Evolutionary conservation across 1,139 yeast genomes (phyloP), one percentile per base, ranked within the genome.

Genomic region (Maudiozyma humilis): DNA sequence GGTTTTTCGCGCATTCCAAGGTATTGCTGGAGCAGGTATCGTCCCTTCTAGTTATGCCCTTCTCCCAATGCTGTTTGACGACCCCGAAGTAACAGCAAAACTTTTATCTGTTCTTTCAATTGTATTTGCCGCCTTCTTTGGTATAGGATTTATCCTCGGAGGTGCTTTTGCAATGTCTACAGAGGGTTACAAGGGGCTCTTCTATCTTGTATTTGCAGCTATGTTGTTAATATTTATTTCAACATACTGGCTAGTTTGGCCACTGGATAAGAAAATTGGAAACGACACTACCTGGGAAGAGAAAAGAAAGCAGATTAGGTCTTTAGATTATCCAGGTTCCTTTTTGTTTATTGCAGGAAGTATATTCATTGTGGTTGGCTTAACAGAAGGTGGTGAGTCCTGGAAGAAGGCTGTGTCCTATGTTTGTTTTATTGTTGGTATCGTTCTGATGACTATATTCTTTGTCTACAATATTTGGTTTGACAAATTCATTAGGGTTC

Each of bases 131-230:
- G 19, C 34, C 13, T 37, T 37, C 27, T 37, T 30, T 37, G 40
- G 40, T 29, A 30, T 37, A 5, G 40, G 40, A 1, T 37, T 37
- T 15, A 37, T 37, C n/a, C 19, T 37, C 3, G 40, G 40, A 13
- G 40, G 40, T 23, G 40, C 40, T 2, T 37, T 37, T 37, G 40
- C 40, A 14, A 37, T 37, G 40, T 37, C 40, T 10, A 37, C 17
- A n/a, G 40, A 37, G 12, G 40, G 40, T 18, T 37, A 37, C 14
- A 37, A 16, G 20, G 40, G 40, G 14, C 15, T 37, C 4, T 37
- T 37, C 32, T 37, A 29, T 37, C 30, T 37, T 7, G 33, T 37
- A 16, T 37, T 37, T 30, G 40, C 29, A 17, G 33, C 31, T 10
- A 16, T 37, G 32, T 13, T 37, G n/a, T 12, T 37, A 5, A 37